Evolutionary conservation across 352 stramenopile genomes (phyloP).

Genomic region (Phytophthora pisi): DNA sequence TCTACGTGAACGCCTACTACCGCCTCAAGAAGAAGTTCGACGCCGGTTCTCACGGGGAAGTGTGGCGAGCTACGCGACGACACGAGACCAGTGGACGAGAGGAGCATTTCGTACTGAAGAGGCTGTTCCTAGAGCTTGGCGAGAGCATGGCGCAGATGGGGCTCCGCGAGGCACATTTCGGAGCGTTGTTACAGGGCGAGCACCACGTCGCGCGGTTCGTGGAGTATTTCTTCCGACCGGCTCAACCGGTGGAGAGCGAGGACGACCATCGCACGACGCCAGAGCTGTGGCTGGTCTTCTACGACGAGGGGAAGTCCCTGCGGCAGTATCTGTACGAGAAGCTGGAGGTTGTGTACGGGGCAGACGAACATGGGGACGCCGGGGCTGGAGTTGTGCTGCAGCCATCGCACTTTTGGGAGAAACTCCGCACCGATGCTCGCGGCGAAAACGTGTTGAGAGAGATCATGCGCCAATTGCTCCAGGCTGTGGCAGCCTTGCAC

Average conservation of each 20-base stretch:
- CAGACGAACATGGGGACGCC: constrained; percentile 17
- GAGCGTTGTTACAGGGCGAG: constrained; percentile 47
- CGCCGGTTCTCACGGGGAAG: constrained; percentile 84
- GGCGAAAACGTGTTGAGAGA: constrained; percentile 85
- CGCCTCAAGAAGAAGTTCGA: constrained; percentile 83
- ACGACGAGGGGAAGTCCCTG: constrained; percentile 89
- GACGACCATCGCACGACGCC: constrained; percentile 21
- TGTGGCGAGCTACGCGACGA: constrained; percentile 64
- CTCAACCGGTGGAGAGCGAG: constrained; percentile 20
- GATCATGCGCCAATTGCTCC: constrained; percentile 94
- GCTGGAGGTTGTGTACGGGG: constrained; percentile 40
- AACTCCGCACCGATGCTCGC: constrained; percentile 53
- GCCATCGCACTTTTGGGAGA: constrained; percentile 81
- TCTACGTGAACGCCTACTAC: constrained; percentile 82
- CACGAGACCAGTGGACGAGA: constrained; percentile 24
- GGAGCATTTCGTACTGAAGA: constrained; percentile 86
- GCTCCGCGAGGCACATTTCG: constrained; percentile 87
- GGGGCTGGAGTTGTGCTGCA: constrained; percentile 63
- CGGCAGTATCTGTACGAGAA: constrained; percentile 88
- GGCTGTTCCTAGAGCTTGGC: constrained; percentile 75
- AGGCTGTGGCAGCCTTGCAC: constrained; percentile 91
- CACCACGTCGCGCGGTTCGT: constrained; percentile 85
- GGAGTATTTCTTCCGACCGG: constrained; percentile 84
- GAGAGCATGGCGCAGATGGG: constrained; percentile 76
- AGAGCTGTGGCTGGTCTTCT: constrained; percentile 92